Percentiles rank a stretch among this genome's conserved stretches.
These are phyloP conservation scores for Salisapilia sapeloensis DNA, from an alignment of 352 stramenopile species.

Conservation along the genomic window DNA sequence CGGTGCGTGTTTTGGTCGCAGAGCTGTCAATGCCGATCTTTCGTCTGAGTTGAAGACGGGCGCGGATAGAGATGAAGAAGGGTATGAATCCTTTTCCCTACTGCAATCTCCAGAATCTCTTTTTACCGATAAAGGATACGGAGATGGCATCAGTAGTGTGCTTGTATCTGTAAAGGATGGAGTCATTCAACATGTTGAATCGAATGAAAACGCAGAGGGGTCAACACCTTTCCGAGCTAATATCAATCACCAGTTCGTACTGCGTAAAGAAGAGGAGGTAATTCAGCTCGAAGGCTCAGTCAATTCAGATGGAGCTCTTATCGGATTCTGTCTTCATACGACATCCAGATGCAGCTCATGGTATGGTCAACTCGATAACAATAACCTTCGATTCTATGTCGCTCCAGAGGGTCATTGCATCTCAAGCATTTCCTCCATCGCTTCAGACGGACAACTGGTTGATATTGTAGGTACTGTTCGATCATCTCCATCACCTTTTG, in stretches of 20 bases:
- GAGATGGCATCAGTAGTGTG: neutral
- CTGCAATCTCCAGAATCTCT: no score
- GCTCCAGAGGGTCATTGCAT: slow-evolving; percentile 12
- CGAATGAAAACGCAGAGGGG: slow-evolving; percentile 13
- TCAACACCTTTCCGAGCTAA: slow-evolving; percentile 22
- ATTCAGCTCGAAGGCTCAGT: no score
- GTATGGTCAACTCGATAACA: slow-evolving; percentile 20
- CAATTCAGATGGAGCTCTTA: no score
- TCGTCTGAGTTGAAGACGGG: no score
- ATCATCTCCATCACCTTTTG: neutral
- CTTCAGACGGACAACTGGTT: slow-evolving; percentile 11
- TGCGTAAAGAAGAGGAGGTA: neutral
- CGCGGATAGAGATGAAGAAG: no score
- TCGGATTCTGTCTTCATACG: slow-evolving; percentile 50
- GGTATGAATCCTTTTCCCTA: no score
- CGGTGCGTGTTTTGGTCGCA: slow-evolving; percentile 14
- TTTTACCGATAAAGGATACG: no score
- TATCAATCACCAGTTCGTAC: neutral
- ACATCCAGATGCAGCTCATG: slow-evolving; percentile 30
- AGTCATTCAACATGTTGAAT: slow-evolving; percentile 11
- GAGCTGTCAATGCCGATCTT: no score
- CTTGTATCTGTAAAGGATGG: slow-evolving; percentile 4
- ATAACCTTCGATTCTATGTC: slow-evolving; percentile 22
- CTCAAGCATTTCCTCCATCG: slow-evolving; percentile 7
- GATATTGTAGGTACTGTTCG: slow-evolving; percentile 17